Evolutionary conservation across 164 flowering plant genomes (phyloP), one percentile per base, ranked within the genome.

Genomic region (Paratinospora sagittata): DNA sequence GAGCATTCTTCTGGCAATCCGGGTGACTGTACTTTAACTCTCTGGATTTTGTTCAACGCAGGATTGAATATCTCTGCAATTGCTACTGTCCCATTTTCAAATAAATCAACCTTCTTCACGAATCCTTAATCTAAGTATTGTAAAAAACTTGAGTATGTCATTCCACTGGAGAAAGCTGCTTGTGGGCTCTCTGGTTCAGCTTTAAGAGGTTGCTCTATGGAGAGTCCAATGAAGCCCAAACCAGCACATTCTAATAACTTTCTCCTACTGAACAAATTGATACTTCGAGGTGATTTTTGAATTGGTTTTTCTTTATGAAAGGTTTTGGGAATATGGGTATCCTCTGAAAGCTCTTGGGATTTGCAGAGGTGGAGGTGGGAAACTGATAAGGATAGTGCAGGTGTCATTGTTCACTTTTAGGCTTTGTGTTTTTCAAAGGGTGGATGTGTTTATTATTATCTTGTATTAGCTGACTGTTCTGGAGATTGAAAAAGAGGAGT

Each of bases 111-210:
- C 61, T 84, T 90, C 74, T 72, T 82, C 62, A 90, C 92, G 43
- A 74, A 80, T 69, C 84, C 92, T 78, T 85, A 83, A 65, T 88
- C 88, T 66, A 90, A 72, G 60, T 87, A 88, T 75, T 86, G 80
- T 72, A 87, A 64, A 69, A 90, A 90, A 67, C 90, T 85, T 13
- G 90, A 82, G 76, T 88, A 90, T 0, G 90, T 82, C 85, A 86
- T 76, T 73, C 90, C 79, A 47, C 81, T 86, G 16, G 92, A 88
- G 52, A 84, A 63, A 13, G 83, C 71, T 21, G 79, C 83, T 33
- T 17, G 43, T 8, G 87, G 89, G 78, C 72, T 78, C 75, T 84
- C 87, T 55, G 86, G 87, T 74, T 84, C 84, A 34, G 86, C 86
- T 74, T 75, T 81, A 33, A 84, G 82, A 30, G 86, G 79, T 76